These are phyloP conservation scores for Chenopodium album DNA, from an alignment of 148 eudicot species.

Conservation along the genomic window DNA sequence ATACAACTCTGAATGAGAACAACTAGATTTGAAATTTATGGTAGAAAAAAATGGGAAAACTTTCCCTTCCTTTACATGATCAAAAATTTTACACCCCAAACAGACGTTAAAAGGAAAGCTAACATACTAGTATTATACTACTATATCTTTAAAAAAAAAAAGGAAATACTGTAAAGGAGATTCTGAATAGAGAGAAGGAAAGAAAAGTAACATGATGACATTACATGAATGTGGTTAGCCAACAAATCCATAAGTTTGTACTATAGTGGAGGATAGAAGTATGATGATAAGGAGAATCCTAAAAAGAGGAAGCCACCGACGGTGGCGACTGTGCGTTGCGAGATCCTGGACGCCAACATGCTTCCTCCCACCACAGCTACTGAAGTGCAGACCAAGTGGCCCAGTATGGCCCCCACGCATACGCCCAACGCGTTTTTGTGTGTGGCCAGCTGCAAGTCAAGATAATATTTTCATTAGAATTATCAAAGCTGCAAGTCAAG, in stretches of 20 bases:
- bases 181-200: neutral
- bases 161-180: neutral
- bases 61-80: slow-evolving; percentile 6
- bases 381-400: slow-evolving; percentile 86
- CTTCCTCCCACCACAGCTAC: slow-evolving; percentile 96
- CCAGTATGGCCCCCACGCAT: slow-evolving; percentile 71
- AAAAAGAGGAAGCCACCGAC: slow-evolving; percentile 88
- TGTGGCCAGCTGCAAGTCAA: slow-evolving; percentile 76
- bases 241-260: neutral
- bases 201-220: neutral
- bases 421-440: slow-evolving; percentile 96
- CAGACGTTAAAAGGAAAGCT: neutral
- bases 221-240: slow-evolving; percentile 13
- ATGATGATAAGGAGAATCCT: slow-evolving; percentile 83
- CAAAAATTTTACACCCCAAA: neutral
- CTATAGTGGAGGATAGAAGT: slow-evolving; percentile 84
- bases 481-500: neutral
- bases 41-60: neutral
- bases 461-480: neutral
- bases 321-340: slow-evolving; percentile 84
- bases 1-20: neutral
- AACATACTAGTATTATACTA: neutral
- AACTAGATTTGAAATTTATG: neutral
- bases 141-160: neutral
- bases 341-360: slow-evolving; percentile 89